These are phyloP conservation scores for Coprinopsis marcescibilis DNA, from an alignment of 768 basidiomycete genomes.

Conservation along the genomic window DNA sequence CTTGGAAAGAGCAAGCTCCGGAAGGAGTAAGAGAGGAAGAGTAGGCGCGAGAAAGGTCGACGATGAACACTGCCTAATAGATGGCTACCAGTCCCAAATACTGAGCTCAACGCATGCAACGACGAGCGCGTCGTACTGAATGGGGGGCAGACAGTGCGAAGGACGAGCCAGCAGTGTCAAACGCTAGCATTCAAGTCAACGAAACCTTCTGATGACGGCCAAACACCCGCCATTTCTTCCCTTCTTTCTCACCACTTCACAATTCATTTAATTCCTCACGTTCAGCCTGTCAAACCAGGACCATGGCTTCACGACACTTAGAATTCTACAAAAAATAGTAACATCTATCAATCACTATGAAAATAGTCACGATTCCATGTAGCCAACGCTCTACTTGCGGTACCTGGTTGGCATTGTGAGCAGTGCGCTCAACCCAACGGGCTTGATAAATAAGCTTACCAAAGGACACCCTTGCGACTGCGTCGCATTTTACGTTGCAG, in stretches of 20 bases:
- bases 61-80: slow-evolving; percentile 3
- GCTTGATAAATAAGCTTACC: slow-evolving; percentile 44
- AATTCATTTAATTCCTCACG: not conserved
- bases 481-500: slow-evolving; percentile 94
- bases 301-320: not conserved
- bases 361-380: not conserved
- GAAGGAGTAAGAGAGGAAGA: slow-evolving; percentile 6
- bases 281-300: not conserved
- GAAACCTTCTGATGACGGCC: slow-evolving; percentile 7
- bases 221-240: slow-evolving; percentile 1
- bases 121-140: slow-evolving; percentile 2
- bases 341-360: slow-evolving; percentile 1
- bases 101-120: slow-evolving; percentile 5
- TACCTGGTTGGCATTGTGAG: slow-evolving; percentile 36
- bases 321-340: slow-evolving; percentile 4
- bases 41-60: not conserved
- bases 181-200: slow-evolving; percentile 8
- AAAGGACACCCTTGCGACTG: slow-evolving; percentile 80
- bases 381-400: slow-evolving; percentile 38
- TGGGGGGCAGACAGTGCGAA: slow-evolving; percentile 3
- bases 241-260: slow-evolving; percentile 7
- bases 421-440: too few species aligned
- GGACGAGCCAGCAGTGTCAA: not conserved
- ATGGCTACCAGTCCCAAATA: not conserved
- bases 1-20: slow-evolving; percentile 12